Percentiles rank a stretch among this genome's conserved stretches.
Evolutionary conservation across 2,329 filamentous ascomycete species (phyloP).

Genomic region (Herpotrichia juniperi): DNA sequence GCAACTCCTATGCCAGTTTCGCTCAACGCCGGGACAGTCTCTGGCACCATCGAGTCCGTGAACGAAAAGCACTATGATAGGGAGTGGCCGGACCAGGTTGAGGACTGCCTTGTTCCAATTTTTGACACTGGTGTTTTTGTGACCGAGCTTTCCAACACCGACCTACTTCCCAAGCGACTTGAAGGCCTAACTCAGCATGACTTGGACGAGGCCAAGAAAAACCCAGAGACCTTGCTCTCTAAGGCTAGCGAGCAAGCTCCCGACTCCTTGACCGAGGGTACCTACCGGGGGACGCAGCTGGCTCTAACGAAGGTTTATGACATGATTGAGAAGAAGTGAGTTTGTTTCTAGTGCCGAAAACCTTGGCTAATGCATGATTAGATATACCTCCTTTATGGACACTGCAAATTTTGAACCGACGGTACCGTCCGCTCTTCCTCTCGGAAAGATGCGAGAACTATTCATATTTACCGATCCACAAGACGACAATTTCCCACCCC

Average conservation of each 20-base stretch:
- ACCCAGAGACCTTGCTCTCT: not conserved
- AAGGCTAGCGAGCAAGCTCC: not conserved
- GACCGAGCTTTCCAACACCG: not conserved
- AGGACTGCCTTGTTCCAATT: not conserved
- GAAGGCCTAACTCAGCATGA: constrained; percentile 16
- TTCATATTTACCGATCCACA: not conserved
- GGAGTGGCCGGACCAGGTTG: not conserved
- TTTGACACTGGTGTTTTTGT: not conserved
- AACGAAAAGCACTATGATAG: not conserved
- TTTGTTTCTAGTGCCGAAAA: not conserved
- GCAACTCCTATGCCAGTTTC: not conserved
- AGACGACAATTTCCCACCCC: not conserved
- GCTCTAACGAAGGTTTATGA: not conserved
- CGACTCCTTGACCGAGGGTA: not conserved
- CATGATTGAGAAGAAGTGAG: not conserved
- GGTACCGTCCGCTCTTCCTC: not conserved
- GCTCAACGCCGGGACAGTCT: not conserved
- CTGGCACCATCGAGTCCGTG: not conserved
- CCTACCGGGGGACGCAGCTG: not conserved
- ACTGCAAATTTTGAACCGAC: not conserved
- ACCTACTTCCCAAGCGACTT: not conserved
- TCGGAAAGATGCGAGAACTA: not conserved
- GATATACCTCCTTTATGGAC: not conserved
- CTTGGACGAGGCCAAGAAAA: constrained; percentile 1
- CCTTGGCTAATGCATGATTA: not conserved